Percentiles rank a stretch among this genome's conserved stretches.
Conservation (phyloP, 2,329 filamentous ascomycete species). For the Phoma sp. region DNA sequence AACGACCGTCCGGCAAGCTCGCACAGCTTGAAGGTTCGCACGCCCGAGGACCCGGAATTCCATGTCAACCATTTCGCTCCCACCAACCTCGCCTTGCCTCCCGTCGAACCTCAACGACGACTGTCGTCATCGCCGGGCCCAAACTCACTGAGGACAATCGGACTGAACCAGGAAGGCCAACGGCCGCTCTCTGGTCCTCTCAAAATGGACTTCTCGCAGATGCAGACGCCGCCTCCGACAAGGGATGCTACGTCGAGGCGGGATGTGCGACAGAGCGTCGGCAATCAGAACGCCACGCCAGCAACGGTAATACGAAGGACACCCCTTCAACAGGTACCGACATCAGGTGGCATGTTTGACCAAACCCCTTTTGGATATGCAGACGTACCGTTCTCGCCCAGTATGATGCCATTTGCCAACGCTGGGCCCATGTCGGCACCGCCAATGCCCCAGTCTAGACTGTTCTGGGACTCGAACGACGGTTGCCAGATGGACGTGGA, state of each 20-base stretch:
- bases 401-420: slow-evolving; percentile 60
- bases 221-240: slow-evolving; percentile 68
- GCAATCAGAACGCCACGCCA: slow-evolving; percentile 40
- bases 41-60: slow-evolving; percentile 53
- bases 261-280: slow-evolving; percentile 42
- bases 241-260: slow-evolving; percentile 61
- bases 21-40: slow-evolving; percentile 43
- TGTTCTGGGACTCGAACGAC: slow-evolving; percentile 48
- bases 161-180: slow-evolving; percentile 20
- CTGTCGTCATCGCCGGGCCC: slow-evolving; percentile 65
- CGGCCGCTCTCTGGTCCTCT: slow-evolving; percentile 30
- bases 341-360: slow-evolving; percentile 40
- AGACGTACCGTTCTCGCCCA: slow-evolving; percentile 63
- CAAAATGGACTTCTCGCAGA: slow-evolving; percentile 54
- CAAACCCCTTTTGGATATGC: slow-evolving; percentile 56
- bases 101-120: slow-evolving; percentile 65
- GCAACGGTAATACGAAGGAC: slow-evolving; percentile 52
- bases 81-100: slow-evolving; percentile 62
- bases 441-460: slow-evolving; percentile 58
- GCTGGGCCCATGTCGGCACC: slow-evolving; percentile 63
- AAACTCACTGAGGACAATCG: slow-evolving; percentile 27
- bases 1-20: slow-evolving; percentile 44
- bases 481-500: slow-evolving; percentile 45
- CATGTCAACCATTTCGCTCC: slow-evolving; percentile 69
- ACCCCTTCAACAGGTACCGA: slow-evolving; percentile 35